Percentiles rank a stretch among this genome's conserved stretches.
Evolutionary conservation across 108 stramenopile genomes (phyloP).

Genomic region (Cyclotella choctawhatcheeana): DNA sequence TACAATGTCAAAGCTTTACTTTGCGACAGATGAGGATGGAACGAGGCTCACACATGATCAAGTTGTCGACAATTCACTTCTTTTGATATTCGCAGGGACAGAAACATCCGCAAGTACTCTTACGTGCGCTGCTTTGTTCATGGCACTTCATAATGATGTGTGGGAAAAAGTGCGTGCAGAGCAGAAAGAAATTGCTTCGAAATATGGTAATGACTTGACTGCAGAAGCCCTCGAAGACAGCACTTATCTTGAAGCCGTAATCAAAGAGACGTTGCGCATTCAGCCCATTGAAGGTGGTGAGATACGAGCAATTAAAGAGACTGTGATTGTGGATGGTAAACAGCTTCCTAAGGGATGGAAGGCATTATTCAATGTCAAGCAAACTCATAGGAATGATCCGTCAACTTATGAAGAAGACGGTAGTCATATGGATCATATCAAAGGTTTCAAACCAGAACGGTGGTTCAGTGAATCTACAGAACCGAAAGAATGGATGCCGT

Average conservation of each 20-base stretch:
- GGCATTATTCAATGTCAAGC: constrained; percentile 24
- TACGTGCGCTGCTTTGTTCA: constrained; percentile 35
- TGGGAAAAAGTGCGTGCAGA: constrained; percentile 47
- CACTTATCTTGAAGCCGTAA: constrained; percentile 45
- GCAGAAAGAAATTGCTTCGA: constrained; percentile 24
- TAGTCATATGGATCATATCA: constrained; percentile 42
- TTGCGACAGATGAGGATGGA: constrained; percentile 44
- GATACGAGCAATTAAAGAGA: constrained; percentile 13
- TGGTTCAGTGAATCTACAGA: constrained; percentile 38
- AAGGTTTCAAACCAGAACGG: constrained; percentile 48
- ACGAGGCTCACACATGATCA: constrained; percentile 32
- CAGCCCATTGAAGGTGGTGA: constrained; percentile 29
- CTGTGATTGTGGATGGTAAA: constrained; percentile 46
- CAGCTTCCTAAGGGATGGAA: constrained; percentile 52
- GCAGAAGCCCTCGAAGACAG: constrained; percentile 29
- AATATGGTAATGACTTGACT: constrained; percentile 31
- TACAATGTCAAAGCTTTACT: constrained; percentile 46
- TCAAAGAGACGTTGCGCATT: constrained; percentile 55
- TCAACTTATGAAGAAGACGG: constrained; percentile 24
- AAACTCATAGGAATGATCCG: constrained; percentile 50
- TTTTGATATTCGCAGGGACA: constrained; percentile 52
- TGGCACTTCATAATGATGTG: constrained; percentile 44
- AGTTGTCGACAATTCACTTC: constrained; percentile 51
- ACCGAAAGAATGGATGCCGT: constrained; percentile 49
- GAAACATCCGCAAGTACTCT: constrained; percentile 56